Base-by-base conservation (phyloP, 129 eudicot genomes). In the Helianthus tuberosus region DNA sequence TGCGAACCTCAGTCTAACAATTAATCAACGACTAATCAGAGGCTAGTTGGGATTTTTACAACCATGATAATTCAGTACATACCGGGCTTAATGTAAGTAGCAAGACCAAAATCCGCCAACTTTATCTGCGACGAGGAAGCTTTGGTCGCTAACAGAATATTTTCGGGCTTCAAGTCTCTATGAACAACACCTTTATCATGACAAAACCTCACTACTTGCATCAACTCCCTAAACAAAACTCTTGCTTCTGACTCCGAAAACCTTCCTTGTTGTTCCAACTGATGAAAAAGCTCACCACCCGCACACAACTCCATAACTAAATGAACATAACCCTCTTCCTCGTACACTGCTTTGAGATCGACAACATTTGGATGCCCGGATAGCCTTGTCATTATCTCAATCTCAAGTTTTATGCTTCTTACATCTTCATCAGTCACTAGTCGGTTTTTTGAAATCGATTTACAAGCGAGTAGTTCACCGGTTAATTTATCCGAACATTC, bases 41-140 rank as follows among this genome's bases (percentile, higher is more conserved):
- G 36, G 36, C 36, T 2, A 32, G 4, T 3, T 32, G 36, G 4
- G 4, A 32, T 32, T 32, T 32, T 32, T 32, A 32, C 36, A 32
- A 32, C 36, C 12, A 57, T 17, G 36, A 20, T 27, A 8, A 20
- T 12, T 54, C 2, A 71, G 72, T 15, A 9, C n/a, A 60, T 61
- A 85, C 98, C 96, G 52, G 90, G 89, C 25, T 52, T 75, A 29
- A 89, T 83, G 73, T 88, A 93, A 9, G 94, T 88, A 11, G 96
- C 98, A 53, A 88, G 94, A 73, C 98, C 98, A 62, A 89, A 93
- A 83, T 93, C 98, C 27, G 96, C 98, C 75, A 93, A 75, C 60
- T 93, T 89, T 41, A 93, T 80, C 6, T 85, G 88, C 8, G 93
- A 85, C 49, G 86, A 82, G 0, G 91, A 81, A 3, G 84, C 82